phyloP scores from a whole-genome alignment of 306 rosid species.

The Acmispon strigosus region DNA sequence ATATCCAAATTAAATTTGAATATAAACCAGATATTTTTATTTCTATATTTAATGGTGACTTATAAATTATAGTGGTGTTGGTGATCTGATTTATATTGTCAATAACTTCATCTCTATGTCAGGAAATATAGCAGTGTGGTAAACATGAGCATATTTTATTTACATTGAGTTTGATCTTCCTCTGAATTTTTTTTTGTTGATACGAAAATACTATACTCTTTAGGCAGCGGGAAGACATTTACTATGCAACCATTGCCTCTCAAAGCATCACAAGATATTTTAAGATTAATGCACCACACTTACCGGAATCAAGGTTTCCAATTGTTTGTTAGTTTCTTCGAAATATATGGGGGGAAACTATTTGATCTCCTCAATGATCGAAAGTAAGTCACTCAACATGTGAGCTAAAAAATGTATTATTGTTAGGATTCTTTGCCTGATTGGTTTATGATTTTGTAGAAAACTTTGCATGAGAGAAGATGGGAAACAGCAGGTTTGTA shows the following conservation, averaged over 20 bases:
- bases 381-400: conserved; percentile 43
- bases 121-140: not conserved
- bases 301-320: conserved; percentile 74
- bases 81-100: not conserved
- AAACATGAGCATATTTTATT: not conserved
- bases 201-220: conserved; percentile 9
- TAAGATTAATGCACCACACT: conserved; percentile 50
- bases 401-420: conserved; percentile 1
- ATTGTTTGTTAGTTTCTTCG: conserved; percentile 70
- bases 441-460: conserved; percentile 39
- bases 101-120: not conserved
- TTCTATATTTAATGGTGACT: not conserved
- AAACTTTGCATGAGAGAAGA: conserved; percentile 88
- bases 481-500: conserved; percentile 88
- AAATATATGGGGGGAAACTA: conserved; percentile 81
- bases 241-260: conserved; percentile 90
- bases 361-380: conserved; percentile 85
- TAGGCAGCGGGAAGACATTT: conserved; percentile 84
- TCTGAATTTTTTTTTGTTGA: not conserved
- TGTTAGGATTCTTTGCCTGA: conserved; percentile 19
- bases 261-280: conserved; percentile 72
- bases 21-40: not conserved
- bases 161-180: not conserved
- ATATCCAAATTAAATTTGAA: not conserved
- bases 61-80: not conserved